A percentile compares a stretch with the other conserved stretches of the same genome.
phyloP scores from a whole-genome alignment of 768 basidiomycete species.

The Lentinula lateritia region DNA sequence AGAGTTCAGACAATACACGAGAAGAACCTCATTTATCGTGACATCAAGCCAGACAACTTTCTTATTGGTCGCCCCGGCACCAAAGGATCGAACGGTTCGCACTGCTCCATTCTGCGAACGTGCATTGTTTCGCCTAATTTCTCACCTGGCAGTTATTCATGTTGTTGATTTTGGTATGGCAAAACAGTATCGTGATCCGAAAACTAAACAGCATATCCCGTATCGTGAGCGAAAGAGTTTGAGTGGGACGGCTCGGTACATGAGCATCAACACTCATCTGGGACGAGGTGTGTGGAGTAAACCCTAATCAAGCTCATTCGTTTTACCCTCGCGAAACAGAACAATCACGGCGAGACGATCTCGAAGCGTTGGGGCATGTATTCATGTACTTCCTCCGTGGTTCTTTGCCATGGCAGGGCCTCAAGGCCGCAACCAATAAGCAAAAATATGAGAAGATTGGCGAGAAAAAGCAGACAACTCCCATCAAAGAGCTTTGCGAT shows the following conservation, averaged over 20 bases:
- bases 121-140: slow-evolving; percentile 1
- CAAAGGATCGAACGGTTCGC: slow-evolving; percentile 78
- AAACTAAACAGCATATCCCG: slow-evolving; percentile 98
- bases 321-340: slow-evolving; percentile 35
- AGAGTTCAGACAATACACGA: slow-evolving; percentile 98
- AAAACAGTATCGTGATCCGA: slow-evolving; percentile 98
- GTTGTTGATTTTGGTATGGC: slow-evolving; percentile 99
- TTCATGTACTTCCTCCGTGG: slow-evolving; percentile 99
- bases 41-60: slow-evolving; percentile 99
- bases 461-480: slow-evolving; percentile 99
- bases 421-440: slow-evolving; percentile 99
- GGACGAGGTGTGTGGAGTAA: slow-evolving; percentile 67
- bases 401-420: slow-evolving; percentile 96
- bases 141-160: slow-evolving; percentile 59
- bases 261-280: slow-evolving; percentile 99
- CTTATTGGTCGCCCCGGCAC: slow-evolving; percentile 92
- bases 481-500: slow-evolving; percentile 95
- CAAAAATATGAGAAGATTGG: slow-evolving; percentile 99
- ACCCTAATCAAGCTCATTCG: slow-evolving; percentile 1
- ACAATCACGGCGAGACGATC: slow-evolving; percentile 91
- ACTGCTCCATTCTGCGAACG: not conserved
- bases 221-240: slow-evolving; percentile 97
- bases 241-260: slow-evolving; percentile 96
- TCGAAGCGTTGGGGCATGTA: slow-evolving; percentile 98
- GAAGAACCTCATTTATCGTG: slow-evolving; percentile 98